Base-by-base conservation (phyloP, 306 rosid species). In the Fragaria iinumae region DNA sequence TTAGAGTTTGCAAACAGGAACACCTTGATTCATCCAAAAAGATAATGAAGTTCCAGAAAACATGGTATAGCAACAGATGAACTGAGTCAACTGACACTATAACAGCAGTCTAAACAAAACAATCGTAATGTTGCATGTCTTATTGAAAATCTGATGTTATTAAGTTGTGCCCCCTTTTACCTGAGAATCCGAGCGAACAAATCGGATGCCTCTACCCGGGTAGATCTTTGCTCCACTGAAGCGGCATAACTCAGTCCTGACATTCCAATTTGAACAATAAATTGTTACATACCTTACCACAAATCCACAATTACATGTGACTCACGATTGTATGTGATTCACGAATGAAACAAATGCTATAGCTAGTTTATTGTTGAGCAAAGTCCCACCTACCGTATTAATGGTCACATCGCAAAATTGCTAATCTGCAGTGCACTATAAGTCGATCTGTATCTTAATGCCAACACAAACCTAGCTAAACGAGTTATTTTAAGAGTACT, bases 171-270 rank as follows among this genome's bases (percentile, higher is more conserved):
- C 36, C 13, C 5, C 23, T 9, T 17, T 72, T 66, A 90, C 93
- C 91, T 88, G 96, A 43, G 95, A 91, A 83, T 93, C 96, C 56
- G 87, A 64, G 1, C 89, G 93, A 50, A 91, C 66, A 72, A 86
- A 93, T 80, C 93, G 81, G 74, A 89, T 89, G 21, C 95, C 95
- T 55, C 18, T 89, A 32, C 95, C 91, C 2, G 93, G 95, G 62
- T 89, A 92, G 76, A 93, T 89, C 89, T 91, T 91, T 50, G 80
- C 86, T 2, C 90, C 96, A 48, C 96, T 89, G 72, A 90, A 93
- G 8, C 91, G 92, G 73, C 93, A 90, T 9, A 93, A 83, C 13
- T 90, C 91, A 3, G 90, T 90, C 85, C 96, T 93, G 83, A 63
- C 49, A 80, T 39, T 18, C 66, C 62, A 80, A 83, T 1, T 80